These are phyloP conservation scores for Annulohypoxylon bovei DNA, from an alignment of 495 filamentous ascomycete genomes.

Conservation along the genomic window DNA sequence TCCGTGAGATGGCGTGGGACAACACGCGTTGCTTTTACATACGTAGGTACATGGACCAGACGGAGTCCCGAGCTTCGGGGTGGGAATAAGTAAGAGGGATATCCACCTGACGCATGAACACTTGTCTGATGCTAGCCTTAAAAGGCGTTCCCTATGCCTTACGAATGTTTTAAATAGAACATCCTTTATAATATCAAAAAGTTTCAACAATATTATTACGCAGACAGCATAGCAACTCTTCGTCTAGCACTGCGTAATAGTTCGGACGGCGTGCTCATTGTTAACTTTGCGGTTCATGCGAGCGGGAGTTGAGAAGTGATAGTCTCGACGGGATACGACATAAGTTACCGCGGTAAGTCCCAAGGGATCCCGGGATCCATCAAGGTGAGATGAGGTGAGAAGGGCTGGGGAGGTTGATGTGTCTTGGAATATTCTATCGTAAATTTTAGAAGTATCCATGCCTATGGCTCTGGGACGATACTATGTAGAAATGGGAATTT, in stretches of 20 bases:
- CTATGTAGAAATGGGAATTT: not conserved
- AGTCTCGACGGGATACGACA: constrained; percentile 27
- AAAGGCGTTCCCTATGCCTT: not conserved
- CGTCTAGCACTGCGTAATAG: constrained; percentile 2
- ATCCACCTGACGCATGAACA: constrained; percentile 1
- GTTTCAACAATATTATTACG: constrained; percentile 8
- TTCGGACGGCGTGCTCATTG: constrained; percentile 11
- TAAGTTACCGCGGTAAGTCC: constrained; percentile 21
- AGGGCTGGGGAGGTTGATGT: not conserved
- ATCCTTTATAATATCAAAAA: constrained; percentile 3
- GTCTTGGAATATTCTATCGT: constrained; percentile 43
- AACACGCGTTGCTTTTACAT: constrained; percentile 20
- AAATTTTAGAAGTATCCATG: constrained; percentile 39
- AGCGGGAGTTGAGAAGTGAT: constrained; percentile 32
- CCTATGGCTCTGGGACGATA: constrained; percentile 40
- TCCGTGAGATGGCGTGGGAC: constrained; percentile 38
- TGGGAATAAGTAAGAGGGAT: not conserved
- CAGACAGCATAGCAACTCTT: not conserved
- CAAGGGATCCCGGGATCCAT: constrained; percentile 8
- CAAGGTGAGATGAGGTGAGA: constrained; percentile 21
- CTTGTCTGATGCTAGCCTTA: not conserved
- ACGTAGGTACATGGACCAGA: not conserved
- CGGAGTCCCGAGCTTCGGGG: constrained; percentile 1
- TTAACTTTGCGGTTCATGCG: constrained; percentile 25
- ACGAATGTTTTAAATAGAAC: not conserved